Evolutionary conservation across 805 yeast species (phyloP).

Genomic region (Myxozyma neglecta): DNA sequence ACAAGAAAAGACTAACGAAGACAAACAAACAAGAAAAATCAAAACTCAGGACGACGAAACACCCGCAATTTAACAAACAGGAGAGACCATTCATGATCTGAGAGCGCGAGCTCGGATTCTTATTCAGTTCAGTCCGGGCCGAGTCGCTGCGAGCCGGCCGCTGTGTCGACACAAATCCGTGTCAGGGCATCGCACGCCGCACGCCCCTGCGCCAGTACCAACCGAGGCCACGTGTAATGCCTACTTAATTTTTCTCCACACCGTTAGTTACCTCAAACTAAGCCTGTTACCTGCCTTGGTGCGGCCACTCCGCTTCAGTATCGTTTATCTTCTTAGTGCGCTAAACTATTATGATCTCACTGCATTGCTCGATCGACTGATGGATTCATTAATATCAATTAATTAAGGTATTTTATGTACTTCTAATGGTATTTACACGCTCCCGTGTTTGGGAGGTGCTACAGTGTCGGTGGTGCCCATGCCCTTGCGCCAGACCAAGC

Average conservation of each 20-base stretch:
- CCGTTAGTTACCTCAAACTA: neutral
- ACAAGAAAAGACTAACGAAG: no score
- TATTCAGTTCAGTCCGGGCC: no score
- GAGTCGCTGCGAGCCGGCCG: neutral
- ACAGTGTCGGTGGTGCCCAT: constrained; percentile 45
- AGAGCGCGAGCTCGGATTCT: no score
- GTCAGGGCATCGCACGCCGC: neutral
- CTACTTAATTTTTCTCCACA: neutral
- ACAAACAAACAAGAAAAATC: no score
- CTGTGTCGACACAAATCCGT: constrained; percentile 1
- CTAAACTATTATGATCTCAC: no score
- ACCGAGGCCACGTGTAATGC: constrained; percentile 5
- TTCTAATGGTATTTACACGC: neutral
- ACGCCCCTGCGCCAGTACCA: constrained; percentile 3
- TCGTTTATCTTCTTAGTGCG: no score
- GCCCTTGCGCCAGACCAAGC: constrained; percentile 55
- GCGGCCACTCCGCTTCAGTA: neutral
- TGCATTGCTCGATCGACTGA: no score
- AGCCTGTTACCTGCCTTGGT: neutral
- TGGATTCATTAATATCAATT: no score
- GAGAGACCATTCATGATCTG: no score
- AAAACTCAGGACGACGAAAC: no score
- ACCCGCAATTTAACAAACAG: no score
- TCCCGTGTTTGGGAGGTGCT: neutral
- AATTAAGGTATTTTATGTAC: no score